Percentiles rank a stretch among this genome's conserved stretches.
phyloP scores from a whole-genome alignment of 2,329 filamentous ascomycete species.

The Parasarocladium wereldwijsianum region DNA sequence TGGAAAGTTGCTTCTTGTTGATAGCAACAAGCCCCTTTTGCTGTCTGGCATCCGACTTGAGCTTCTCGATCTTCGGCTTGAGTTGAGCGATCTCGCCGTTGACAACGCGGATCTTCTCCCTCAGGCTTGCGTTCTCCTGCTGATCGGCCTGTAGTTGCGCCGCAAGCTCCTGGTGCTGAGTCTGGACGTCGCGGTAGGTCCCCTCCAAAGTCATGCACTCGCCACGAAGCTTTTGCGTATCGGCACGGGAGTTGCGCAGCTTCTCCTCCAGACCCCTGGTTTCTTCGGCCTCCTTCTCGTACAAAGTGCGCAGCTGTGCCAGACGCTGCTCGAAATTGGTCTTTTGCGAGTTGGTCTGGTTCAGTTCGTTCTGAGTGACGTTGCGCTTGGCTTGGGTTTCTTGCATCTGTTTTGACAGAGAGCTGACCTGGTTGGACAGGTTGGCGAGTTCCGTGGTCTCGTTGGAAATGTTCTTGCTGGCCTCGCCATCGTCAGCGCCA shows the following conservation, averaged over 20 bases:
- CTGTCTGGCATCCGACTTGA: conserved; percentile 81
- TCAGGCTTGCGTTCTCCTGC: conserved; percentile 71
- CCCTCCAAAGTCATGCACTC: conserved; percentile 76
- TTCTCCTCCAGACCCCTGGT: conserved; percentile 77
- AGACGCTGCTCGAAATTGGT: conserved; percentile 83
- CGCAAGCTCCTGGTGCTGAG: conserved; percentile 63
- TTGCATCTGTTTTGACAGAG: conserved; percentile 84
- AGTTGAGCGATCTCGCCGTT: conserved; percentile 74
- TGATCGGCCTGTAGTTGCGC: conserved; percentile 72
- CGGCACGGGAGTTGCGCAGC: conserved; percentile 57
- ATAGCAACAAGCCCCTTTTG: conserved; percentile 95
- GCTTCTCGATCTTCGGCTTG: conserved; percentile 84
- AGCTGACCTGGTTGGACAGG: conserved; percentile 87
- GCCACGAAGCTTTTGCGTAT: conserved; percentile 70
- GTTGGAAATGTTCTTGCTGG: conserved; percentile 73
- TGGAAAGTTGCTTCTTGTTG: conserved; percentile 93
- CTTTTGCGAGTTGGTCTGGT: conserved; percentile 72
- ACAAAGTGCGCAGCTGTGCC: conserved; percentile 71
- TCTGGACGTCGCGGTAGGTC: conserved; percentile 65
- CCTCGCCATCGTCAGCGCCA: conserved; percentile 78
- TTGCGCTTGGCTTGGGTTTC: conserved; percentile 74
- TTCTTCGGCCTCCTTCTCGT: conserved; percentile 84
- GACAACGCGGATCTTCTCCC: conserved; percentile 71
- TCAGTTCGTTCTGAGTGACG: conserved; percentile 67
- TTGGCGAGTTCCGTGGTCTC: conserved; percentile 92